Base-by-base conservation (phyloP, 148 eudicot species). In the Vaccinium macrocarpon region DNA sequence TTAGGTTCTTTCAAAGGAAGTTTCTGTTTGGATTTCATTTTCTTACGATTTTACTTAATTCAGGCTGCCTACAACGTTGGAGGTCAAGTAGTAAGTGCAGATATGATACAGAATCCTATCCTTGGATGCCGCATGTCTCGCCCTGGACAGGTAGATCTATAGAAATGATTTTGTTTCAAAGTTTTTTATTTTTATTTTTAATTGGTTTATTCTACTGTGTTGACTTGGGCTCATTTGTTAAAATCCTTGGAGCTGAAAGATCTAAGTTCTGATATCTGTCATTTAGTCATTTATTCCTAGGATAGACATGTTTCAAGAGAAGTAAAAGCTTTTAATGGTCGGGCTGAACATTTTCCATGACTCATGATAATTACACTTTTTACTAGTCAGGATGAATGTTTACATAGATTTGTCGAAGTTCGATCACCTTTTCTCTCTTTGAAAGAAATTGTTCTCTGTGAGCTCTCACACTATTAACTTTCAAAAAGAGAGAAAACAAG, bases 31-130 rank as follows among this genome's bases (percentile, higher is more conserved):
- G 18, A 79, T 23, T 46, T 55, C 23, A 5, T 78, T 75, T 82
- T 79, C 79, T 86, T 79, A 86, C 83, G 6, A 23, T 64, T 23
- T 23, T 64, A 57, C 68, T 59, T 82, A 49, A 52, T 83, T 18
- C 89, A 97, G 98, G 98, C 99, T 88, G 97, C 99, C 57, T 97
- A 97, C 83, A 95, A 92, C 85, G 86, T 97, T 76, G 97, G 99
- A 76, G 97, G 97, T 88, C 97, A 88, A 85, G 81, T 95, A 55
- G 89, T 97, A 78, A 95, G 97, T 53, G 98, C 98, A 84, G 95
- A 93, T 86, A 90, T 89, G 23, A 95, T 95, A 80, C 98, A 93
- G 76, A 92, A 88, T 86, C 89, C 94, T 7, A 90, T 97, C 85
- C 88, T 97, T 62, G 95, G 97, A 82, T 97, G 99, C 68, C 90